Percentiles rank a stretch among this genome's conserved stretches.
These are phyloP conservation scores for Osmanthus fragrans DNA, from an alignment of 257 asterid genomes.

Conservation along the genomic window DNA sequence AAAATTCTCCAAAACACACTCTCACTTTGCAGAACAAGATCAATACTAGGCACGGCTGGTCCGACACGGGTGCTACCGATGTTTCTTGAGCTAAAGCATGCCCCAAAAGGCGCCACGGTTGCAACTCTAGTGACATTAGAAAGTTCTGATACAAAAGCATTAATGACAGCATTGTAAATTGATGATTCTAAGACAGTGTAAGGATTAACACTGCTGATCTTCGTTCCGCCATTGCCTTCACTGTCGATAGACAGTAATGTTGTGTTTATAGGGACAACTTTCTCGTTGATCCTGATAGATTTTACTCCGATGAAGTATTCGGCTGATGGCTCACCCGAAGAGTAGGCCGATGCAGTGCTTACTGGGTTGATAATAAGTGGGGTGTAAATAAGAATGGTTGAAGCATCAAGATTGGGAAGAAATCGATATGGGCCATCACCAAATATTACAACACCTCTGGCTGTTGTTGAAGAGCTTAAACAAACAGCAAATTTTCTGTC, in stretches of 20 bases:
- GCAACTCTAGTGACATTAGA: slow-evolving; percentile 46
- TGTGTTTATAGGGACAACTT: slow-evolving; percentile 36
- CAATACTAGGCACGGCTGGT: slow-evolving; percentile 47
- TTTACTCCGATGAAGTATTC: slow-evolving; percentile 64
- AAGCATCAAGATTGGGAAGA: slow-evolving; percentile 36
- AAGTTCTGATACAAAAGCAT: slow-evolving; percentile 38
- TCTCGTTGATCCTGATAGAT: slow-evolving; percentile 37
- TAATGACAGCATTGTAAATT: slow-evolving; percentile 42
- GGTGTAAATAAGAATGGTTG: slow-evolving; percentile 40
- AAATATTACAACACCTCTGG: slow-evolving; percentile 50
- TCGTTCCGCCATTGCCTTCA: slow-evolving; percentile 62
- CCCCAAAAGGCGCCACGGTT: slow-evolving; percentile 52
- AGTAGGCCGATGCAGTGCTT: slow-evolving; percentile 44
- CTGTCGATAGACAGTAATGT: slow-evolving; percentile 41
- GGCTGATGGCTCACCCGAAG: slow-evolving; percentile 46
- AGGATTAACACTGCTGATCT: slow-evolving; percentile 60
- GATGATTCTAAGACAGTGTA: slow-evolving; percentile 56
- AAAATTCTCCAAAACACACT: slow-evolving; percentile 52
- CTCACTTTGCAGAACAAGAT: slow-evolving; percentile 51
- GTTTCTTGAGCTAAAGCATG: slow-evolving; percentile 45
- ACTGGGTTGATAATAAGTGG: slow-evolving; percentile 60
- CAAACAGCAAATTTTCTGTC: slow-evolving; percentile 56
- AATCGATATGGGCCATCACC: slow-evolving; percentile 60
- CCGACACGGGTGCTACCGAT: slow-evolving; percentile 50
- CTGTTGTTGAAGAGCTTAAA: slow-evolving; percentile 31